phyloP scores from a whole-genome alignment of 2,329 filamentous ascomycete genomes.

The Calonectria ilicicola region DNA sequence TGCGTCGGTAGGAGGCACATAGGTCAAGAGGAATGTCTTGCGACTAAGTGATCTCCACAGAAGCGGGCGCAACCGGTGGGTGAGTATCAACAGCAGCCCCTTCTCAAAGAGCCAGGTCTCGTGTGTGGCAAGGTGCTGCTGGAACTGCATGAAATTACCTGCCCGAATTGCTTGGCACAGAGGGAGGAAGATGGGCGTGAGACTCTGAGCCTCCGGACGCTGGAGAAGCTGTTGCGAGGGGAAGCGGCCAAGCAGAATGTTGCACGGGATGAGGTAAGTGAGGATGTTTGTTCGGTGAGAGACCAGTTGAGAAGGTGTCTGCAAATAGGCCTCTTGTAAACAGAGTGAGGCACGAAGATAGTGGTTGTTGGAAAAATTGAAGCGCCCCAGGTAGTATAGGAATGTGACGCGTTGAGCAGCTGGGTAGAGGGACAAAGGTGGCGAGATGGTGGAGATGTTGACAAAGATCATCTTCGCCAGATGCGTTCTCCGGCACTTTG shows the following conservation, averaged over 20 bases:
- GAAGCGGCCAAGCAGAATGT: constrained; percentile 87
- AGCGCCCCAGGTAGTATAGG: constrained; percentile 93
- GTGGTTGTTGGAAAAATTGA: constrained; percentile 86
- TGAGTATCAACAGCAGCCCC: constrained; percentile 80
- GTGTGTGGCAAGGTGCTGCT: constrained; percentile 72
- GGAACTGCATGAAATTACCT: constrained; percentile 82
- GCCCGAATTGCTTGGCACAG: constrained; percentile 78
- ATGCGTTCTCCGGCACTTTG: constrained; percentile 81
- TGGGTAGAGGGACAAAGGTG: constrained; percentile 84
- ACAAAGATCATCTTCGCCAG: constrained; percentile 90
- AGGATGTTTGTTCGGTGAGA: constrained; percentile 84
- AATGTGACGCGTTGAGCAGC: constrained; percentile 91
- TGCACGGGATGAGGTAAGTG: constrained; percentile 84
- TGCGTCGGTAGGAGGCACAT: constrained; percentile 71
- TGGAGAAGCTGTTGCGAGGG: constrained; percentile 75
- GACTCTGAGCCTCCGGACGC: constrained; percentile 70
- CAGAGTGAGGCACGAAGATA: constrained; percentile 82
- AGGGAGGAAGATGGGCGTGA: constrained; percentile 77
- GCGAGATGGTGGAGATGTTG: constrained; percentile 86
- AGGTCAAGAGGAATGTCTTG: constrained; percentile 82
- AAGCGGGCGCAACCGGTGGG: constrained; percentile 81
- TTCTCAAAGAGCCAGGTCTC: constrained; percentile 81
- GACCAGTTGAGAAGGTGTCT: constrained; percentile 71
- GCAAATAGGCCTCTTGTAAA: constrained; percentile 82
- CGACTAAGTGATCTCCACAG: constrained; percentile 87